Evolutionary conservation across 2,329 filamentous ascomycete genomes (phyloP).

Genomic region (Ophiostoma quercus): DNA sequence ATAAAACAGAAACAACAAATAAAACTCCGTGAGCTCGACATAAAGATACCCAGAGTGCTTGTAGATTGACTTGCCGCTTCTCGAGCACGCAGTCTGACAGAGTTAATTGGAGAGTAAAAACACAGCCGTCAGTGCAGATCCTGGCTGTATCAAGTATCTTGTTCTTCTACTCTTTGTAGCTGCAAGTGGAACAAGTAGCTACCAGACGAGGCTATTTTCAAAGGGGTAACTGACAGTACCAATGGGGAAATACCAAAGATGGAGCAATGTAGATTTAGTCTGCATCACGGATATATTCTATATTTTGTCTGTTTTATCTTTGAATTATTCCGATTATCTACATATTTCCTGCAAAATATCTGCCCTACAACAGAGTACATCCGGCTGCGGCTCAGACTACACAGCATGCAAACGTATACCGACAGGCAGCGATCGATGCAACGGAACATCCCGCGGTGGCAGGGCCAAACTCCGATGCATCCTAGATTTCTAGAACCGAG

Average conservation of each 20-base stretch:
- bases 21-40: background rate
- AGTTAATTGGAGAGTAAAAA: no score
- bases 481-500: background rate
- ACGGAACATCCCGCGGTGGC: background rate
- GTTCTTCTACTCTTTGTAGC: background rate
- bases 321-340: background rate
- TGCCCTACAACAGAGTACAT: background rate
- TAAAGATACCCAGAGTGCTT: background rate
- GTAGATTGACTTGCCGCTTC: background rate
- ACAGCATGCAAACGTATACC: background rate
- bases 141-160: background rate
- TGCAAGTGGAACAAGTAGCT: background rate
- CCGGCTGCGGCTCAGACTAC: background rate
- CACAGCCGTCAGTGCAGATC: background rate
- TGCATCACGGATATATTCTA: no score
- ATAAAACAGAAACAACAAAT: background rate
- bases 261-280: no score
- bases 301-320: no score
- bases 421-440: background rate
- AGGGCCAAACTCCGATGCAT: background rate
- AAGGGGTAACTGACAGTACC: background rate
- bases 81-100: background rate
- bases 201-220: background rate
- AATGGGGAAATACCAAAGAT: background rate
- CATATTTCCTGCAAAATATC: background rate